Evolutionary conservation across 2,329 filamentous ascomycete genomes (phyloP).

Genomic region (Aspergillus sclerotialis): DNA sequence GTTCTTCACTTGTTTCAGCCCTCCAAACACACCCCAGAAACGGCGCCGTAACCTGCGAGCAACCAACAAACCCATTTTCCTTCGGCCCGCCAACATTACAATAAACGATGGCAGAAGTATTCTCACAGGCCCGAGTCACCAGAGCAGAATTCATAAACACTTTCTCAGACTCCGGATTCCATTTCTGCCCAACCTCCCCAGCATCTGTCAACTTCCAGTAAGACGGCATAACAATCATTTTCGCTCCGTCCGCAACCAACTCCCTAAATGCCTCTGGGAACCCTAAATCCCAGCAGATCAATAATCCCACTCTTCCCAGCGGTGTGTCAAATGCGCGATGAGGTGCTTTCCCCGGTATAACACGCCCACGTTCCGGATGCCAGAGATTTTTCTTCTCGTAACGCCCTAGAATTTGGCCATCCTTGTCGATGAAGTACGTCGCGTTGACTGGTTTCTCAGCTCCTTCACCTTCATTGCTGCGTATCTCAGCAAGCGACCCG

Average conservation of each 20-base stretch:
- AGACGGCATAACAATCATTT: constrained; percentile 52
- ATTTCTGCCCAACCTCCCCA: constrained; percentile 25
- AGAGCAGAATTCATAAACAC: constrained; percentile 50
- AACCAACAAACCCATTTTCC: constrained; percentile 47
- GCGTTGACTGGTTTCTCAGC: constrained; percentile 50
- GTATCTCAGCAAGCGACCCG: constrained; percentile 68
- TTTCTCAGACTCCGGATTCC: constrained; percentile 46
- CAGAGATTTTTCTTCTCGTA: constrained; percentile 66
- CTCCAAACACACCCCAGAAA: constrained; percentile 51
- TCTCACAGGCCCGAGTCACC: constrained; percentile 52
- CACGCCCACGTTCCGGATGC: constrained; percentile 59
- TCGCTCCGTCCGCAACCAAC: constrained; percentile 48
- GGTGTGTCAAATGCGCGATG: constrained; percentile 43
- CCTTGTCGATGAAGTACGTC: constrained; percentile 51
- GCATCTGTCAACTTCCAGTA: constrained; percentile 45
- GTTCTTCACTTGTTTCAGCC: constrained; percentile 55
- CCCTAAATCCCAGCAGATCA: constrained; percentile 57
- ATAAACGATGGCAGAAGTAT: constrained; percentile 54
- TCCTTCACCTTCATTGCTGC: too few species aligned
- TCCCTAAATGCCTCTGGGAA: constrained; percentile 57
- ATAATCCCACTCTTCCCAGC: constrained; percentile 50
- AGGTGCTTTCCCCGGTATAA: constrained; percentile 53
- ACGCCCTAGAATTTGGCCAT: constrained; percentile 46
- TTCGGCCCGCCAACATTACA: constrained; percentile 50
- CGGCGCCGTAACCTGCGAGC: constrained; percentile 51